Percentiles rank a stretch among this genome's conserved stretches.
Evolutionary conservation across 2,329 filamentous ascomycete genomes (phyloP).

Genomic region (Ophiostoma angusticollis): DNA sequence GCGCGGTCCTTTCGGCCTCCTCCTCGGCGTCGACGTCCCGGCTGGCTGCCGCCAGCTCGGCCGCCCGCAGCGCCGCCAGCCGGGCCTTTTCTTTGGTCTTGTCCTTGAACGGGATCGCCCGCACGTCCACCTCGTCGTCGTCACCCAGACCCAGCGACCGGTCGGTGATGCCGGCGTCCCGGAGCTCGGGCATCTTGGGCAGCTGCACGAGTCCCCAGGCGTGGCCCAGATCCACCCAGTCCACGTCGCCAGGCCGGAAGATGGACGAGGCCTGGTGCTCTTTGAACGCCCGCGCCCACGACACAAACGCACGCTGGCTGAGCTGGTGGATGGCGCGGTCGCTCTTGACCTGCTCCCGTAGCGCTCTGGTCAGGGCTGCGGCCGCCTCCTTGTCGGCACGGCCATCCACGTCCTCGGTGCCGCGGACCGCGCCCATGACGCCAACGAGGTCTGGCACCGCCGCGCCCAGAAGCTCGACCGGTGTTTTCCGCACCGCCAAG

Average conservation of each 20-base stretch:
- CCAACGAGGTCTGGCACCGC: slow-evolving; percentile 37
- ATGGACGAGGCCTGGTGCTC: slow-evolving; percentile 88
- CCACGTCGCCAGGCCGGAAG: slow-evolving; percentile 67
- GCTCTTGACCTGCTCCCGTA: slow-evolving; percentile 27
- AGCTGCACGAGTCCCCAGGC: slow-evolving; percentile 80
- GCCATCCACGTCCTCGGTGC: slow-evolving; percentile 5
- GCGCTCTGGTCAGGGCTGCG: slow-evolving; percentile 19
- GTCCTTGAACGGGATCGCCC: slow-evolving; percentile 58
- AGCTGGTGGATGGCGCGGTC: slow-evolving; percentile 71
- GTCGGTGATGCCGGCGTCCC: slow-evolving; percentile 55
- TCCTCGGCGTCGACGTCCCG: slow-evolving; percentile 20
- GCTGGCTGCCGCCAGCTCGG: slow-evolving; percentile 32
- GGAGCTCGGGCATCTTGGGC: slow-evolving; percentile 87
- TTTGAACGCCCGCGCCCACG: slow-evolving; percentile 81
- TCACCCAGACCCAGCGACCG: slow-evolving; percentile 46
- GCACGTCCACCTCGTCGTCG: slow-evolving; percentile 51
- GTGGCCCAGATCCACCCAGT: slow-evolving; percentile 70
- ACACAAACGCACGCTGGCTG: slow-evolving; percentile 82
- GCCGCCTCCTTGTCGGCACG: slow-evolving; percentile 36
- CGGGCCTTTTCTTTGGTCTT: slow-evolving; percentile 56
- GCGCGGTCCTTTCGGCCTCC: slow-evolving; percentile 23
- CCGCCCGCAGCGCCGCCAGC: slow-evolving; percentile 33
- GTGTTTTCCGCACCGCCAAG: slow-evolving; percentile 75
- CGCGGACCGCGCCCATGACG: slow-evolving; percentile 23
- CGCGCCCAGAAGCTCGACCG: slow-evolving; percentile 50